A percentile compares a stretch with the other conserved stretches of the same genome.
Conservation (phyloP, 2,329 filamentous ascomycete species). For the Pseudofabraea citricarpa region DNA sequence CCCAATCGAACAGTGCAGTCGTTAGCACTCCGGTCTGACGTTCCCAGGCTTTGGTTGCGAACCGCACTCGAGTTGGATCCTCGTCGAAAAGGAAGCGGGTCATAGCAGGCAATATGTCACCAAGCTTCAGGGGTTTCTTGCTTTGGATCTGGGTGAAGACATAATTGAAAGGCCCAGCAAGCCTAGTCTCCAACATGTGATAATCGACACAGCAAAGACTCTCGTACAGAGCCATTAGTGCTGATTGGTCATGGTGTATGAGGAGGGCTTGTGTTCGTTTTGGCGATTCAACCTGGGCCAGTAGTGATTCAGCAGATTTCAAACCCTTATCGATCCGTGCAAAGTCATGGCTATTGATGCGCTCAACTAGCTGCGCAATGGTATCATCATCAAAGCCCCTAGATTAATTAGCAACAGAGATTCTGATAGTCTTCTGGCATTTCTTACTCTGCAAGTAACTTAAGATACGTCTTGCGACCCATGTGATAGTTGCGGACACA, state of each 20-base stretch:
- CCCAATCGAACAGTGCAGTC: slow-evolving; percentile 79
- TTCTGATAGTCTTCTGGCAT: not conserved
- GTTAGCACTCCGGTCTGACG: slow-evolving; percentile 60
- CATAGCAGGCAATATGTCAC: slow-evolving; percentile 74
- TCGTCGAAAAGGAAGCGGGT: slow-evolving; percentile 78
- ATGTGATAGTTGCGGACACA: slow-evolving; percentile 74
- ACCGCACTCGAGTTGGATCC: slow-evolving; percentile 57
- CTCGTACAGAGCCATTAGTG: slow-evolving; percentile 81
- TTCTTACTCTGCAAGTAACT: slow-evolving; percentile 55
- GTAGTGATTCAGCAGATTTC: slow-evolving; percentile 47
- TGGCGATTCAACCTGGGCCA: slow-evolving; percentile 30
- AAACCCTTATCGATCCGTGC: slow-evolving; percentile 57
- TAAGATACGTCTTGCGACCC: slow-evolving; percentile 57
- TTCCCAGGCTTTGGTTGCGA: slow-evolving; percentile 65
- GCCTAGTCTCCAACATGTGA: slow-evolving; percentile 42
- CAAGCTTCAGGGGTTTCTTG: slow-evolving; percentile 73
- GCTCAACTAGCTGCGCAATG: slow-evolving; percentile 45
- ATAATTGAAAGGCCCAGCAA: slow-evolving; percentile 57
- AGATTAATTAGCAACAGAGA: slow-evolving; percentile 7
- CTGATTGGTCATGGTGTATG: slow-evolving; percentile 41
- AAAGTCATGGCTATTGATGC: slow-evolving; percentile 57
- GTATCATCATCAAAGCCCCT: slow-evolving; percentile 41
- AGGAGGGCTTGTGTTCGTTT: slow-evolving; percentile 23
- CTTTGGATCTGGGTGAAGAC: slow-evolving; percentile 79
- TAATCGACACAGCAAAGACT: slow-evolving; percentile 80